Evolutionary conservation across 2,329 filamentous ascomycete species (phyloP).

Genomic region (Cladophialophora bantiana): DNA sequence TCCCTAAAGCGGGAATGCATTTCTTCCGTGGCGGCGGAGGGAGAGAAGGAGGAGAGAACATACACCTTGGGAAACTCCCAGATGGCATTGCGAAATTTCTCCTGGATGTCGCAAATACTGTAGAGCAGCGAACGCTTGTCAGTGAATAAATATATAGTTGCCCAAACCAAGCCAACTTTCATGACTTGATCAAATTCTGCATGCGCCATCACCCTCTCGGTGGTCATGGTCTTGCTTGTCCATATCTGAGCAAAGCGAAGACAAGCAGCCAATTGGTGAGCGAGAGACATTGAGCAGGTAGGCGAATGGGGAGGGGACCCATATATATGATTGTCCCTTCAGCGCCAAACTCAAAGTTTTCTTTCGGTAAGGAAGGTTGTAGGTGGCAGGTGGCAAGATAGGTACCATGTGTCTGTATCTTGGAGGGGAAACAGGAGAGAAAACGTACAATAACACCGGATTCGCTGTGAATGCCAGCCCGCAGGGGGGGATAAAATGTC

Average conservation of each 20-base stretch:
- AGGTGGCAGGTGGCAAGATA: too few species aligned
- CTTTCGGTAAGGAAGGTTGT: too few species aligned
- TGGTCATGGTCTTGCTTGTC: too few species aligned
- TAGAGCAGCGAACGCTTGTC: not conserved
- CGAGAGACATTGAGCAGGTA: too few species aligned
- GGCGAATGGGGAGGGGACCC: too few species aligned
- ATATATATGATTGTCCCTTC: too few species aligned
- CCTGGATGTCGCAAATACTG: conserved; percentile 86
- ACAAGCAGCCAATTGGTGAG: too few species aligned
- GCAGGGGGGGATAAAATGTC: not conserved
- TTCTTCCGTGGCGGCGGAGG: not conserved
- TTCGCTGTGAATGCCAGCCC: conserved; percentile 46
- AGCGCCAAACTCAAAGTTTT: too few species aligned
- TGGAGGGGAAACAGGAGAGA: not conserved
- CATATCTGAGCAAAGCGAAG: too few species aligned
- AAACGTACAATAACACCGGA: conserved; percentile 55
- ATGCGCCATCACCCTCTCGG: too few species aligned
- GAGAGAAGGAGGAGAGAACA: conserved; percentile 38
- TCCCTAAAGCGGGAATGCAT: not conserved
- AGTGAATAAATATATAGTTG: not conserved
- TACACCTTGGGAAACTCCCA: conserved; percentile 85
- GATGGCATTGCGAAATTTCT: conserved; percentile 86
- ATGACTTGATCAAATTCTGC: too few species aligned
- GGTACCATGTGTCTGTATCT: not conserved
- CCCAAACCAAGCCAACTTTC: too few species aligned